Base-by-base conservation (phyloP, 2,329 filamentous ascomycete genomes). In the Uncinocarpus reesii region DNA sequence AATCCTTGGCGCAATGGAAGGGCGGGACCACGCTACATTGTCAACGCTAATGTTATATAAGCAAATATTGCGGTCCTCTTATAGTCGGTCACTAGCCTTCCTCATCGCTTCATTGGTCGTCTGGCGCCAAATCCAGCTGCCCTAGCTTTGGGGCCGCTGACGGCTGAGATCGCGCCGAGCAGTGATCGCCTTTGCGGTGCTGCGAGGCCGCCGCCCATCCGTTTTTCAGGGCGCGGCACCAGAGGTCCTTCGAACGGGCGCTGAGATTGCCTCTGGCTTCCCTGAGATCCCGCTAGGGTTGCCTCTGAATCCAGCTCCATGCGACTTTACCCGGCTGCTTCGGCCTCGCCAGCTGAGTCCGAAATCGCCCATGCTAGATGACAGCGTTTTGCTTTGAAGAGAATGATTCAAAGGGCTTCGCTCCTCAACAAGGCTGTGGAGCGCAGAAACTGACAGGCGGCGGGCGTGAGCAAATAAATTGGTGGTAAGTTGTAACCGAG, bases 371-470 rank as follows among this genome's bases (percentile, higher is more conserved):
- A 13, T 26, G 36, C 11, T n/a, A 15, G 36, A n/a, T n/a, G n/a
- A n/a, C n/a, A n/a, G n/a, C n/a, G n/a, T n/a, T n/a, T n/a, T n/a
- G n/a, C n/a, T n/a, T n/a, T n/a, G n/a, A n/a, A n/a, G n/a, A n/a
- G n/a, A n/a, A n/a, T n/a, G n/a, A n/a, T n/a, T n/a, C n/a, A n/a
- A n/a, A n/a, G 29, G 29, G 15, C 15, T n/a, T 11, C 29, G 15
- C 11, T 10, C 29, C 31, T 42, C 40, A 42, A 32, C 40, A 42
- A 42, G 40, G 40, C 40, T 42, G 40, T 28, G 15, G 21, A n/a
- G 24, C 1, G 4, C 23, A 16, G 7, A 10, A 16, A 29, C 38
- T 42, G 38, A 16, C 13, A n/a, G n/a, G n/a, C n/a, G n/a, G n/a
- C n/a, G n/a, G n/a, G n/a, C n/a, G n/a, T n/a, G 21, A n/a, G 24